Evolutionary conservation across 2,329 filamentous ascomycete species (phyloP).

Genomic region (Epichloe glyceriae): DNA sequence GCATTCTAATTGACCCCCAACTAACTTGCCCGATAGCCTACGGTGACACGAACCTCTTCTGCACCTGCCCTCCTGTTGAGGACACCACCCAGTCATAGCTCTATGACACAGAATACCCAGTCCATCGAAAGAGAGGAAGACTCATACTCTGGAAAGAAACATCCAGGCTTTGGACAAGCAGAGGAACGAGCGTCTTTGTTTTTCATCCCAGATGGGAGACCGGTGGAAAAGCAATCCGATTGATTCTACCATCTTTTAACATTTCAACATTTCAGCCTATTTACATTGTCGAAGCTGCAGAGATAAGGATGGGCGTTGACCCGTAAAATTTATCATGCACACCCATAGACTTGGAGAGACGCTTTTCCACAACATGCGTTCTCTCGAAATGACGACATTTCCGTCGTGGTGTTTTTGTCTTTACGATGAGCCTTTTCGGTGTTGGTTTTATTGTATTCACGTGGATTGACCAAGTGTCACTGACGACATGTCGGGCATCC

Average conservation of each 20-base stretch:
- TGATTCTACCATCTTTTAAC: not conserved
- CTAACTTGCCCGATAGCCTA: constrained; percentile 45
- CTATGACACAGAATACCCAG: not conserved
- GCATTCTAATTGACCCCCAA: not conserved
- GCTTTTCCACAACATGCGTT: not conserved
- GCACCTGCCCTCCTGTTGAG: constrained; percentile 80
- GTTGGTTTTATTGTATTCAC: not conserved
- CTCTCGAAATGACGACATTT: not conserved
- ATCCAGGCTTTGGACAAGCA: too few species aligned
- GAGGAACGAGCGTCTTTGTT: not conserved
- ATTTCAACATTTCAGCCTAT: not conserved
- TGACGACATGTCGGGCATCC: not conserved
- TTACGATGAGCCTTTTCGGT: not conserved
- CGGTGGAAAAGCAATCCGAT: not conserved
- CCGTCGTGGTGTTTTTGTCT: not conserved
- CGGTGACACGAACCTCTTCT: constrained; percentile 87
- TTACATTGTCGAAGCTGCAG: not conserved
- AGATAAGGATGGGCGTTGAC: not conserved
- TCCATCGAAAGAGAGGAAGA: too few species aligned
- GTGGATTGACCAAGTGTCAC: too few species aligned
- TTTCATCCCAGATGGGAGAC: not conserved
- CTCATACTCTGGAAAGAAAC: too few species aligned
- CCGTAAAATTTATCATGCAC: constrained; percentile 2
- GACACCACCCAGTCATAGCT: constrained; percentile 26
- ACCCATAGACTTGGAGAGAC: not conserved